Conservation (phyloP, 225 moss, liverwort and hornwort genomes). For the Bryoerythrophyllum caledonicum region DNA sequence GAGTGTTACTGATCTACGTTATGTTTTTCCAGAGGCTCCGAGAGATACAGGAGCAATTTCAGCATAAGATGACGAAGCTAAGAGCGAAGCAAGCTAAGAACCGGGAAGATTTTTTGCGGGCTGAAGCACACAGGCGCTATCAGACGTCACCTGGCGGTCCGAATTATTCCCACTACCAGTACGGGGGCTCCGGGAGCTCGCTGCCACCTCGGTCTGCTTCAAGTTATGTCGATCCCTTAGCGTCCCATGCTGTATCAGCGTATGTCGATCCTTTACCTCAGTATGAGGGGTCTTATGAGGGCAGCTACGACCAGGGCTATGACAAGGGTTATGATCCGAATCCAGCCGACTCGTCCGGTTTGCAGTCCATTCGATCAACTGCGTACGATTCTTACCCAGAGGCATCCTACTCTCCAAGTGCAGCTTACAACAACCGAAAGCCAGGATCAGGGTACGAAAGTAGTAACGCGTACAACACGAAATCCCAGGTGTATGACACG, state of each 20-base stretch:
- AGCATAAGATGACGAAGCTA: conserved; percentile 85
- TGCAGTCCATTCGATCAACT: conserved; percentile 39
- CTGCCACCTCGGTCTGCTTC: conserved; percentile 31
- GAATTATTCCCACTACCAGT: conserved; percentile 50
- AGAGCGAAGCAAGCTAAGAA: conserved; percentile 89
- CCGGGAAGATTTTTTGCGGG: conserved; percentile 86
- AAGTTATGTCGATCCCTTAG: conserved; percentile 36
- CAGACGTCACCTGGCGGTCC: conserved; percentile 62
- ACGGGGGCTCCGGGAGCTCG: conserved; percentile 40
- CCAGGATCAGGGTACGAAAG: conserved; percentile 43
- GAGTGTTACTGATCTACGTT: not conserved
- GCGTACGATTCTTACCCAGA: conserved; percentile 47
- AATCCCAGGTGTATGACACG: conserved; percentile 52
- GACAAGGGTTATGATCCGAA: conserved; percentile 43
- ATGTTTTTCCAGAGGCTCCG: conserved; percentile 73
- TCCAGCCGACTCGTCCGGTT: conserved; percentile 30
- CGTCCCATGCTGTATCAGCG: conserved; percentile 39
- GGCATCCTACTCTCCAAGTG: conserved; percentile 37
- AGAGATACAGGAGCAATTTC: conserved; percentile 98
- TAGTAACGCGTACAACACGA: conserved; percentile 35
- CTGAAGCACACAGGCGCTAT: conserved; percentile 82
- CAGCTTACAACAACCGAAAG: conserved; percentile 44
- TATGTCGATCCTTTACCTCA: conserved; percentile 48
- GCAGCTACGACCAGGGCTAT: conserved; percentile 47
- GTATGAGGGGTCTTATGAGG: conserved; percentile 53